These are phyloP conservation scores for Scytalidium sp. DNA, from an alignment of 2,329 filamentous ascomycete species.

Conservation along the genomic window DNA sequence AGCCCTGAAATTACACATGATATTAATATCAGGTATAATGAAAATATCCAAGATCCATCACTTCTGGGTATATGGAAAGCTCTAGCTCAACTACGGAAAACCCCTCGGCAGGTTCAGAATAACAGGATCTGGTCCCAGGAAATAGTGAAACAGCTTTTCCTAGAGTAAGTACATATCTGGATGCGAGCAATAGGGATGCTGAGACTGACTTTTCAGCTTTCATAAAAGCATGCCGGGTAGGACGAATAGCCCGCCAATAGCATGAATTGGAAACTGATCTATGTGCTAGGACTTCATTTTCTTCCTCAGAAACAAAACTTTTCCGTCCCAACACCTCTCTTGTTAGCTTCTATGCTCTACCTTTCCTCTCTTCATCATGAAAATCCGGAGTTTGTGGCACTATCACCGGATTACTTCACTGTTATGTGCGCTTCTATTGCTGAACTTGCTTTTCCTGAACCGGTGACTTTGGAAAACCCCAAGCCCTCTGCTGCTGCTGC, in stretches of 20 bases:
- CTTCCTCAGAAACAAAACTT: constrained; percentile 40
- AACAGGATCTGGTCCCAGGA: constrained; percentile 29
- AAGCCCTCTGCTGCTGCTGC: constrained; percentile 19
- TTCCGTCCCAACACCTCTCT: constrained; percentile 37
- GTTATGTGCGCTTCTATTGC: constrained; percentile 37
- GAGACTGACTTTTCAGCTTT: constrained; percentile 28
- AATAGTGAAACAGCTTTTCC: constrained; percentile 33
- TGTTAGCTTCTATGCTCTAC: constrained; percentile 42
- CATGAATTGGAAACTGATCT: neutral
- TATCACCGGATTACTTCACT: constrained; percentile 36
- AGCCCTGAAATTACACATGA: neutral
- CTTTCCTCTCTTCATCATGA: constrained; percentile 32
- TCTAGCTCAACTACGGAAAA: constrained; percentile 25
- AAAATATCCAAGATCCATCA: constrained; percentile 14
- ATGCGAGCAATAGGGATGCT: neutral
- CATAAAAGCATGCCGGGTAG: constrained; percentile 39
- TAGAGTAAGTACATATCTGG: constrained; percentile 20
- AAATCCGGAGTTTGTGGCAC: constrained; percentile 29
- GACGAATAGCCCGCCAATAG: neutral
- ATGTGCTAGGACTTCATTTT: constrained; percentile 33
- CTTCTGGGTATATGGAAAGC: constrained; percentile 28
- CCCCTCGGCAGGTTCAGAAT: constrained; percentile 20
- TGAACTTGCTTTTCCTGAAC: constrained; percentile 34
- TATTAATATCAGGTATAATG: neutral
- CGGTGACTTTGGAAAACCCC: constrained; percentile 11